Conservation (phyloP, 306 rosid species). For the Psophocarpus tetragonolobus region DNA sequence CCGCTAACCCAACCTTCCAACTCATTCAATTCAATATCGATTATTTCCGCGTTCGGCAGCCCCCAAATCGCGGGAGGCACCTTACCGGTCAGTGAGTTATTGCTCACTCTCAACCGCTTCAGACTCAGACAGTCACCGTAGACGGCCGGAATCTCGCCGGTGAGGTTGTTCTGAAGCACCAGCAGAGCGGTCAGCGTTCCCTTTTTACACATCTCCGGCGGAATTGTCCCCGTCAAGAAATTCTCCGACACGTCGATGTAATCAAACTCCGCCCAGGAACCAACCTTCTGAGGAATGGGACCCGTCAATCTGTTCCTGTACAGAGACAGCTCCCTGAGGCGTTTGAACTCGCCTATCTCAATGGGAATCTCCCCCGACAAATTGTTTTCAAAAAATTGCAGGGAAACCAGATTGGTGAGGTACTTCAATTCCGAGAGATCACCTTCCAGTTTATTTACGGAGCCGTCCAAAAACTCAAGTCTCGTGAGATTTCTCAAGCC, state of each 20-base stretch:
- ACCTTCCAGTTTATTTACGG: slow-evolving; percentile 58
- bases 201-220: slow-evolving; percentile 77
- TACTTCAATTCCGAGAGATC: slow-evolving; percentile 58
- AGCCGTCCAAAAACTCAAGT: slow-evolving; percentile 64
- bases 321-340: slow-evolving; percentile 55
- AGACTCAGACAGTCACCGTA: slow-evolving; percentile 57
- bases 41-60: slow-evolving; percentile 51
- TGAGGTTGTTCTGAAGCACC: slow-evolving; percentile 70
- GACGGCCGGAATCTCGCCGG: slow-evolving; percentile 72
- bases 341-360: slow-evolving; percentile 75
- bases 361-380: slow-evolving; percentile 65
- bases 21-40: slow-evolving; percentile 60
- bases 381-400: slow-evolving; percentile 60
- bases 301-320: slow-evolving; percentile 69
- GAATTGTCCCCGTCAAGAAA: slow-evolving; percentile 66
- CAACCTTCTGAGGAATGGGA: slow-evolving; percentile 66
- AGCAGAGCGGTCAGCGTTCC: slow-evolving; percentile 59
- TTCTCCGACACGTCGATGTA: slow-evolving; percentile 86
- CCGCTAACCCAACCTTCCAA: slow-evolving; percentile 62
- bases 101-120: slow-evolving; percentile 63
- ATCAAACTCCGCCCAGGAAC: slow-evolving; percentile 60
- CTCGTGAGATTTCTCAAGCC: slow-evolving; percentile 57
- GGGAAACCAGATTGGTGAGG: slow-evolving; percentile 48
- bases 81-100: slow-evolving; percentile 71
- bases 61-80: slow-evolving; percentile 83